These are phyloP conservation scores for Dryas octopetala DNA, from an alignment of 306 rosid species.

Conservation along the genomic window DNA sequence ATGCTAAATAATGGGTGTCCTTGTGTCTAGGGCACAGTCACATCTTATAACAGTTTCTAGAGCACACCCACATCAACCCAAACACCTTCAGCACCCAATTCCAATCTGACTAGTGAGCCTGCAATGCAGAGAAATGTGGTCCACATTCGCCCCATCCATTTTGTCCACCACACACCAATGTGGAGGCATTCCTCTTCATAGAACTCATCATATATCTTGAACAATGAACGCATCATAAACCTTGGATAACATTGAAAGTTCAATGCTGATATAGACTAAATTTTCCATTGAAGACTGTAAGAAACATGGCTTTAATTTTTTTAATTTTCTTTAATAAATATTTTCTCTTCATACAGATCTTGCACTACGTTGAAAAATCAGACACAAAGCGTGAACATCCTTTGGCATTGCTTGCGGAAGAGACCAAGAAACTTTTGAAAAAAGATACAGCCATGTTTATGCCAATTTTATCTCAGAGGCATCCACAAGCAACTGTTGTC, in stretches of 20 bases:
- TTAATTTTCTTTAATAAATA: neutral
- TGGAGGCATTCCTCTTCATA: neutral
- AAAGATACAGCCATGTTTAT: constrained; percentile 71
- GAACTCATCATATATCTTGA: neutral
- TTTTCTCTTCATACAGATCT: constrained; percentile 44
- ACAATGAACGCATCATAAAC: neutral
- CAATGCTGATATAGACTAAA: neutral
- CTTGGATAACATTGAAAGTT: neutral
- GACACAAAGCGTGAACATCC: constrained; percentile 75
- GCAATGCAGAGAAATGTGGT: too few species aligned
- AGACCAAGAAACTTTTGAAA: constrained; percentile 74
- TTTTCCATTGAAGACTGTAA: neutral
- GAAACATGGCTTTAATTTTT: neutral
- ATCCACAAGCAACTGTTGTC: constrained; percentile 78
- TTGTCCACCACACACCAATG: too few species aligned
- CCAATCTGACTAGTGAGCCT: too few species aligned
- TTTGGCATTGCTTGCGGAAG: constrained; percentile 93
- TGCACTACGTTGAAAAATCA: constrained; percentile 68
- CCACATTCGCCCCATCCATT: too few species aligned
- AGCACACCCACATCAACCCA: too few species aligned
- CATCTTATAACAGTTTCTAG: too few species aligned
- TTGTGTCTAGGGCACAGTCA: too few species aligned
- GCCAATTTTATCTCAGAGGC: constrained; percentile 87
- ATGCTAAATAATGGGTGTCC: too few species aligned
- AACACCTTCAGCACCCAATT: too few species aligned